These are phyloP conservation scores for Quercus alba DNA, from an alignment of 306 rosid species.

Conservation along the genomic window DNA sequence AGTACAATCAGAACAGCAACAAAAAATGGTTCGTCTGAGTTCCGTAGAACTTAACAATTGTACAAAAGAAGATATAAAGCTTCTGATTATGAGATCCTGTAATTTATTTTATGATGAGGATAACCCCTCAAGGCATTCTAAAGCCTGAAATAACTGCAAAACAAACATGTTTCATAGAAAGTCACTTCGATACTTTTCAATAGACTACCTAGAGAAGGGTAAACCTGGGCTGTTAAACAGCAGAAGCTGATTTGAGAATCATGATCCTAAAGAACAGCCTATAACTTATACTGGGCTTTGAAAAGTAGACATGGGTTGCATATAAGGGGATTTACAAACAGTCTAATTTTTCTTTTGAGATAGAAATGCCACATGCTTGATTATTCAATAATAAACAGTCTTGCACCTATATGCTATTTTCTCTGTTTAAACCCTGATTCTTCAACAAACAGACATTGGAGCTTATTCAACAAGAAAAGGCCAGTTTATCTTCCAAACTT, in stretches of 20 bases:
- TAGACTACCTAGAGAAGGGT: neutral
- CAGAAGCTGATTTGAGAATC: neutral
- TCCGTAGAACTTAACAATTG: no score
- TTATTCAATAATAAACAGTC: neutral
- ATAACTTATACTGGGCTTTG: neutral
- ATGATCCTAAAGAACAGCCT: neutral
- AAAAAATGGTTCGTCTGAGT: no score
- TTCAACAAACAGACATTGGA: slow-evolving; percentile 55
- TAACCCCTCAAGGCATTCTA: neutral
- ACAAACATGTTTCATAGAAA: neutral
- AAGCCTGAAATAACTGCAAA: neutral
- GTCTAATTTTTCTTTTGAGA: neutral
- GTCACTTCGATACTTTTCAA: neutral
- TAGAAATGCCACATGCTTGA: neutral
- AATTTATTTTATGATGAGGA: neutral
- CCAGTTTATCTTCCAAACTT: slow-evolving; percentile 52
- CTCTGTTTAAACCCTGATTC: slow-evolving; percentile 24
- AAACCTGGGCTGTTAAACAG: neutral
- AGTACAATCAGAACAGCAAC: neutral
- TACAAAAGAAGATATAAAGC: no score
- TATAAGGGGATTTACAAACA: neutral
- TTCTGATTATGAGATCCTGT: no score
- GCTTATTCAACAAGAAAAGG: slow-evolving; percentile 73
- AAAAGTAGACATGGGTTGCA: neutral
- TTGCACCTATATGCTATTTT: slow-evolving; percentile 23